A percentile compares a stretch with the other conserved stretches of the same genome.
These are phyloP conservation scores for Quercus engelmannii DNA, from an alignment of 306 rosid species.

Conservation along the genomic window DNA sequence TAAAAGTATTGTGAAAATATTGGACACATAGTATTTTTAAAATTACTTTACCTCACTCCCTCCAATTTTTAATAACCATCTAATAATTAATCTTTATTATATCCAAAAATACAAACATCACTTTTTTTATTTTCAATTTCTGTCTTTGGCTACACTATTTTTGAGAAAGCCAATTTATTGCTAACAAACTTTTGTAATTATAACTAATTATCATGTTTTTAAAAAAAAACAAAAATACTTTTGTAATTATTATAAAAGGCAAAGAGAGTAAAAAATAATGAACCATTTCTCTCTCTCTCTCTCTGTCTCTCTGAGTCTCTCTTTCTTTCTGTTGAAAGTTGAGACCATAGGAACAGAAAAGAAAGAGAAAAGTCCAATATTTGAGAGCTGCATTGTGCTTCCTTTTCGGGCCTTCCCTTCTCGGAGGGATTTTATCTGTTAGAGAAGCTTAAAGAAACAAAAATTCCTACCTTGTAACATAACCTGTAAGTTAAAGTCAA, in stretches of 20 bases:
- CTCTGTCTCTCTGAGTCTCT: not conserved
- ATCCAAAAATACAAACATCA: too few relatives aligned
- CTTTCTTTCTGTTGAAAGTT: not conserved
- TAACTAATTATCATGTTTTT: not conserved
- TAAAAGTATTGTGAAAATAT: too few relatives aligned
- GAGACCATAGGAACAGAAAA: not conserved
- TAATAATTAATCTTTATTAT: too few relatives aligned
- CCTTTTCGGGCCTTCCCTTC: not conserved
- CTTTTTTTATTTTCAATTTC: too few relatives aligned
- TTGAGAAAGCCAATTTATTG: too few relatives aligned
- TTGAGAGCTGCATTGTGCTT: not conserved
- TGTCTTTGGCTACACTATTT: too few relatives aligned
- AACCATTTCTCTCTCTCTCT: not conserved
- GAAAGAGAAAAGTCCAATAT: not conserved
- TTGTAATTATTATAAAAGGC: not conserved
- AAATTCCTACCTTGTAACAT: not conserved
- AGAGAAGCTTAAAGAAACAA: not conserved
- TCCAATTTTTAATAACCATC: too few relatives aligned
- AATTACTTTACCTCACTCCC: too few relatives aligned
- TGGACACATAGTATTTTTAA: rapidly evolving
- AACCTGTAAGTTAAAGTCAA: conserved; percentile 10
- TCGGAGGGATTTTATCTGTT: not conserved
- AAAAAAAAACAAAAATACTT: not conserved
- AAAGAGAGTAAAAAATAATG: not conserved
- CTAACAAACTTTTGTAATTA: too few relatives aligned